Evolutionary conservation across 164 flowering plant genomes (phyloP).

Genomic region (Nymphaea colorata): DNA sequence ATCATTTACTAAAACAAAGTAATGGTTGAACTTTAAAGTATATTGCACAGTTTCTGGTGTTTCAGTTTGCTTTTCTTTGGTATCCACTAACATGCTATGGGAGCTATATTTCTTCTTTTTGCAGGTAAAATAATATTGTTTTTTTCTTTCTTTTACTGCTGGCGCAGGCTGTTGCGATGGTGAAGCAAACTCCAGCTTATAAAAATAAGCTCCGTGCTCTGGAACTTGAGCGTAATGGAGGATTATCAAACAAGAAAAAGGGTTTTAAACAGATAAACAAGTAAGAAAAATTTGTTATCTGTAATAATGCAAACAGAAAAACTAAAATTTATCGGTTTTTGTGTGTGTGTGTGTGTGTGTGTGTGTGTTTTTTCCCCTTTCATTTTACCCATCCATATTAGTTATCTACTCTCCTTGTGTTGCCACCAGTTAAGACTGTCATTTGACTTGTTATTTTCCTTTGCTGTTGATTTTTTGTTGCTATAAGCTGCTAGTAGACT

Average conservation of each 20-base stretch:
- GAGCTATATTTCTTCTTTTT: too few species aligned
- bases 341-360: neutral
- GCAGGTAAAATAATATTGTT: too few species aligned
- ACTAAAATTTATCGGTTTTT: neutral
- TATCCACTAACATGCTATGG: too few species aligned
- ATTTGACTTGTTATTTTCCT: neutral
- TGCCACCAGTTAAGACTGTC: neutral
- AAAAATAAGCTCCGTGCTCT: constrained; percentile 78
- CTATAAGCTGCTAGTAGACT: neutral
- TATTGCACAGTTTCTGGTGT: too few species aligned
- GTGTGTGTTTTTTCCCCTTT: neutral
- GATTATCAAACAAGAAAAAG: constrained; percentile 63
- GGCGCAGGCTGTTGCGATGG: constrained; percentile 79
- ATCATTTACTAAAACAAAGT: too few species aligned
- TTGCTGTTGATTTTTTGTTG: neutral
- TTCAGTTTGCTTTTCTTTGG: too few species aligned
- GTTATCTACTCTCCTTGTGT: too few species aligned
- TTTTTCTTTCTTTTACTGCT: neutral
- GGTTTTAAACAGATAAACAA: constrained; percentile 62
- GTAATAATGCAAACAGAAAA: neutral
- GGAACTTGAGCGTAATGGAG: constrained; percentile 86
- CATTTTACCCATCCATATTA: neutral
- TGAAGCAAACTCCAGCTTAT: constrained; percentile 92
- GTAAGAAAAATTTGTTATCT: constrained; percentile 22
- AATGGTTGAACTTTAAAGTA: too few species aligned